Conservation (phyloP, 441 rosid species). For the Geranium incanum region DNA sequence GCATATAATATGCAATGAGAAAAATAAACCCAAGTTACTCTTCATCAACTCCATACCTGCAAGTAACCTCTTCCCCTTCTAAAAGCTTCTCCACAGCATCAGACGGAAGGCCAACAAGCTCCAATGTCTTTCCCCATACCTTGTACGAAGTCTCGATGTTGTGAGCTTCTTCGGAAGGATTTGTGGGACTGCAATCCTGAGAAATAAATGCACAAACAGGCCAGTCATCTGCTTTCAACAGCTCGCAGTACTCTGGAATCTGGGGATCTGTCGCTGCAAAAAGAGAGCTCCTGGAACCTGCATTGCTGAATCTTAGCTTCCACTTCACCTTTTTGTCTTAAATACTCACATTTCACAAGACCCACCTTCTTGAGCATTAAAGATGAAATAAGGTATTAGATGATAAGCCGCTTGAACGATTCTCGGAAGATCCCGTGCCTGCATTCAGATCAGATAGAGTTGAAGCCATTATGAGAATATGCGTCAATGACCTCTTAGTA, state of each 20-base stretch:
- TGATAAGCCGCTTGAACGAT: constrained; percentile 71
- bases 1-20: too few species aligned
- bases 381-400: constrained; percentile 79
- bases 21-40: too few species aligned
- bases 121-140: constrained; percentile 88
- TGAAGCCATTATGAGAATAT: not conserved
- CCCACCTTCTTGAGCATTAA: constrained; percentile 80
- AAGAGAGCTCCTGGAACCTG: constrained; percentile 80
- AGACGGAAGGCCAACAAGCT: constrained; percentile 68
- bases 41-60: constrained; percentile 37
- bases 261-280: constrained; percentile 94
- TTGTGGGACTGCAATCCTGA: constrained; percentile 82
- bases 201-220: constrained; percentile 87
- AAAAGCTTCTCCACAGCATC: constrained; percentile 71
- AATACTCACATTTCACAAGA: constrained; percentile 11
- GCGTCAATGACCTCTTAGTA: not conserved
- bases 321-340: too few species aligned
- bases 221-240: constrained; percentile 72
- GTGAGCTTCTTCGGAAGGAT: constrained; percentile 93
- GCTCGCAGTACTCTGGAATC: constrained; percentile 77
- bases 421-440: constrained; percentile 93
- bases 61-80: constrained; percentile 55
- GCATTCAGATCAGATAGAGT: constrained; percentile 21
- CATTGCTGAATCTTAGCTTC: not conserved
- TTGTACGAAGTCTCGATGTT: constrained; percentile 48